Percentiles rank a stretch among this genome's conserved stretches.
phyloP scores from a whole-genome alignment of 345 rosid species.

The Citrus hindsii region DNA sequence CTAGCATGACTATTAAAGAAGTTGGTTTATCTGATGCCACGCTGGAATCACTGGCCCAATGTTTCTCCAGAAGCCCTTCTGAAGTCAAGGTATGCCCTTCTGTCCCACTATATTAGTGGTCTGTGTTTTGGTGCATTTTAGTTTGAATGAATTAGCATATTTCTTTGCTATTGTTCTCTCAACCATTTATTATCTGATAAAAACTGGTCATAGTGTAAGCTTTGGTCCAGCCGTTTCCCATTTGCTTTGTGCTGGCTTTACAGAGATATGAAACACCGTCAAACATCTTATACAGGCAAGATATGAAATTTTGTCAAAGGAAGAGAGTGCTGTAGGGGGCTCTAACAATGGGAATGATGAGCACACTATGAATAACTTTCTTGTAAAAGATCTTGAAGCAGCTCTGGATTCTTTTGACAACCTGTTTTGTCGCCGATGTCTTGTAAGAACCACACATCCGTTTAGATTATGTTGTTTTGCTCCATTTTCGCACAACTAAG shows the following conservation, averaged over 20 bases:
- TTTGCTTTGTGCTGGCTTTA: constrained; percentile 72
- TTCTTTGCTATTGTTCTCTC: constrained; percentile 1
- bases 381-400: constrained; percentile 92
- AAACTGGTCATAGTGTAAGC: constrained; percentile 61
- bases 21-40: constrained; percentile 69
- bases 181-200: constrained; percentile 20
- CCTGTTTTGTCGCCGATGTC: constrained; percentile 95
- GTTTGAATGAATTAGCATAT: background rate
- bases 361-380: constrained; percentile 54
- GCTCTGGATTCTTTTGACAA: constrained; percentile 99
- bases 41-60: constrained; percentile 61
- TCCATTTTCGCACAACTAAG: background rate
- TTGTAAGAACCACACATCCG: constrained; percentile 45
- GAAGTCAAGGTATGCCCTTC: constrained; percentile 77
- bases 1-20: constrained; percentile 80
- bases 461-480: constrained; percentile 8
- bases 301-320: constrained; percentile 67
- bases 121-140: background rate
- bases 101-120: constrained; percentile 8
- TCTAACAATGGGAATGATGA: constrained; percentile 45
- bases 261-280: constrained; percentile 96
- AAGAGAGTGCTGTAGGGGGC: constrained; percentile 46
- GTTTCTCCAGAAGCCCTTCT: constrained; percentile 59
- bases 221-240: constrained; percentile 89
- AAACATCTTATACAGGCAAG: constrained; percentile 99